Conservation (phyloP, 495 filamentous ascomycete species). For the Daldinia concentrica region DNA sequence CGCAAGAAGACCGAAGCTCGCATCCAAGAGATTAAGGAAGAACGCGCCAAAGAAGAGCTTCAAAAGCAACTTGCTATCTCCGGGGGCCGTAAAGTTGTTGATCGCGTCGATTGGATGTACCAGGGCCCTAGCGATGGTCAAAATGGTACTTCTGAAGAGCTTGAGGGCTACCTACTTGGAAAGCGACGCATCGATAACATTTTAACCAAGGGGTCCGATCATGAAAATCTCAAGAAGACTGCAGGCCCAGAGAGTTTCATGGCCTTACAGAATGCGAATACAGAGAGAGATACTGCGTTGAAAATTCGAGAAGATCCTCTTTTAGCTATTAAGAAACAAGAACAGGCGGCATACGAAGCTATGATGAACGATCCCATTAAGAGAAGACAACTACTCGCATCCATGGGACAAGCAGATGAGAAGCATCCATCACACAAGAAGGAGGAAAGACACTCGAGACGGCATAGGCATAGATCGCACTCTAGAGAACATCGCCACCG, state of each 20-base stretch:
- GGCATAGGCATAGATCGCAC: conserved; percentile 52
- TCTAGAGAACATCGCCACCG: conserved; percentile 59
- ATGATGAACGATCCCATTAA: conserved; percentile 86
- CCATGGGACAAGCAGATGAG: conserved; percentile 62
- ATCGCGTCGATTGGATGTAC: conserved; percentile 98
- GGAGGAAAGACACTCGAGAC: conserved; percentile 61
- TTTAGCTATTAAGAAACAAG: conserved; percentile 88
- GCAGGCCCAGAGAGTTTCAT: conserved; percentile 72
- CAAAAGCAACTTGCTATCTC: conserved; percentile 89
- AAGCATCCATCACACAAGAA: conserved; percentile 48
- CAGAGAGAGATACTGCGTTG: conserved; percentile 74
- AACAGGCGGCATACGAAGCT: conserved; percentile 89
- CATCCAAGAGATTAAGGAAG: conserved; percentile 89
- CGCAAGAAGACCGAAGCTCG: conserved; percentile 81
- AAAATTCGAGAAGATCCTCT: conserved; percentile 93
- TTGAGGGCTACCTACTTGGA: conserved; percentile 91
- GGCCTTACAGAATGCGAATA: conserved; percentile 67
- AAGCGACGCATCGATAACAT: conserved; percentile 86
- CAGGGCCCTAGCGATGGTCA: conserved; percentile 82
- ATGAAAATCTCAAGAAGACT: conserved; percentile 83
- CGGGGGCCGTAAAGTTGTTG: conserved; percentile 75
- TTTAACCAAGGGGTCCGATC: conserved; percentile 85
- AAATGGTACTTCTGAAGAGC: conserved; percentile 86
- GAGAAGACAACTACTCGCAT: conserved; percentile 72
- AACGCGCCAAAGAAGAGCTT: conserved; percentile 90